phyloP scores from a whole-genome alignment of 2,329 filamentous ascomycete species.

The Aspergillus thermomutatus region DNA sequence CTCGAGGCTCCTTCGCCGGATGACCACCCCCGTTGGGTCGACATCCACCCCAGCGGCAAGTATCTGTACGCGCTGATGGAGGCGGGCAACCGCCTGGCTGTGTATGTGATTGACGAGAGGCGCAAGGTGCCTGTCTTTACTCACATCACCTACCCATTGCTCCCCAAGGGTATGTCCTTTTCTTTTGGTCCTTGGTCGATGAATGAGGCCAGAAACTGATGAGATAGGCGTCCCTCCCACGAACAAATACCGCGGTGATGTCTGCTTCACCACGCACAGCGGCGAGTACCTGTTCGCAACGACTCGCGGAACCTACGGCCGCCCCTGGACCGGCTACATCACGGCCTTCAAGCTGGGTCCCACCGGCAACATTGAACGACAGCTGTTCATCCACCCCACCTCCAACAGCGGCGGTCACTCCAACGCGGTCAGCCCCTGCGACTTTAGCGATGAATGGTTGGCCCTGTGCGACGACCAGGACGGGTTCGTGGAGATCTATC shows the following conservation, averaged over 20 bases:
- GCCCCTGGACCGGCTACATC: slow-evolving; percentile 72
- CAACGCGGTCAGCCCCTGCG: slow-evolving; percentile 80
- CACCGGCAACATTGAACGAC: slow-evolving; percentile 68
- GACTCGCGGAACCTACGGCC: slow-evolving; percentile 71
- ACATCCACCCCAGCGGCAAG: slow-evolving; percentile 71
- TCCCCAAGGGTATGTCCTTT: slow-evolving; percentile 73
- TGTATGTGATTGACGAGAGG: slow-evolving; percentile 72
- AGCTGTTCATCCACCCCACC: slow-evolving; percentile 78
- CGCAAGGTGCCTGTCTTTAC: slow-evolving; percentile 78
- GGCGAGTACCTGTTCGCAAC: slow-evolving; percentile 79
- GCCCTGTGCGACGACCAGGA: slow-evolving; percentile 85
- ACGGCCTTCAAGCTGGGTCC: slow-evolving; percentile 70
- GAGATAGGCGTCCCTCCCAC: slow-evolving; percentile 35
- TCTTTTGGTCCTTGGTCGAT: too few species aligned
- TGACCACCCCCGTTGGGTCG: slow-evolving; percentile 86
- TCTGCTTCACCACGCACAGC: slow-evolving; percentile 68
- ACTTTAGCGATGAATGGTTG: slow-evolving; percentile 85
- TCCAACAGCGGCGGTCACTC: slow-evolving; percentile 84
- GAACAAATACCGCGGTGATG: slow-evolving; percentile 75
- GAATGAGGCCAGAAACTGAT: too few species aligned
- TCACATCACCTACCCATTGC: slow-evolving; percentile 70
- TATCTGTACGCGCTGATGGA: slow-evolving; percentile 89
- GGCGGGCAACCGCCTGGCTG: slow-evolving; percentile 77
- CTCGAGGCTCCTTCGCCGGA: slow-evolving; percentile 66
- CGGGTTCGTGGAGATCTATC: slow-evolving; percentile 82